phyloP scores from a whole-genome alignment of 106 monocot genomes.

The Narthecium ossifragum region DNA sequence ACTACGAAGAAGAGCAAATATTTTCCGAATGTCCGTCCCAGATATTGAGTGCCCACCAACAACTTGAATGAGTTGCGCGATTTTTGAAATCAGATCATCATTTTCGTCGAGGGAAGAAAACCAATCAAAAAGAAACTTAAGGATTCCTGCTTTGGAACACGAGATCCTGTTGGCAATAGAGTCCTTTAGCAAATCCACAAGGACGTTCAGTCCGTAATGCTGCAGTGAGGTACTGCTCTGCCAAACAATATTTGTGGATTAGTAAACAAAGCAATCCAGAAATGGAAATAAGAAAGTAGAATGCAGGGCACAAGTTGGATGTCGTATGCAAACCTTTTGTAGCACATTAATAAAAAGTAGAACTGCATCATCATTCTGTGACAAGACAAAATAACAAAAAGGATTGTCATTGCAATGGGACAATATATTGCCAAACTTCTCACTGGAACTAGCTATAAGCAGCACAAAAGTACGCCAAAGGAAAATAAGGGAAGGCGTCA shows the following conservation, averaged over 20 bases:
- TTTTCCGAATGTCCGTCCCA: slow-evolving; percentile 90
- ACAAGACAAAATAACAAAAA: slow-evolving; percentile 9
- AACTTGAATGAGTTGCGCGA: slow-evolving; percentile 72
- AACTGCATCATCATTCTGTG: slow-evolving; percentile 96
- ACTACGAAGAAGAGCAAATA: slow-evolving; percentile 82
- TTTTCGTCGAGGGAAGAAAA: slow-evolving; percentile 55
- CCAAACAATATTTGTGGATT: slow-evolving; percentile 36
- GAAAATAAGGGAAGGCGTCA: no score
- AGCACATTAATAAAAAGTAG: slow-evolving; percentile 68
- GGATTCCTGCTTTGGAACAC: slow-evolving; percentile 71
- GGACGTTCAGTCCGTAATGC: slow-evolving; percentile 80
- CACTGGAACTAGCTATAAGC: no score
- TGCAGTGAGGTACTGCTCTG: slow-evolving; percentile 80
- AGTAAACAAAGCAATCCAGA: neutral
- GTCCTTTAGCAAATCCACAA: slow-evolving; percentile 66
- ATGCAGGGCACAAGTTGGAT: neutral
- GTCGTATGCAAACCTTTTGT: slow-evolving; percentile 81
- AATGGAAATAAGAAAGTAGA: neutral
- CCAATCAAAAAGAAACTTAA: slow-evolving; percentile 97
- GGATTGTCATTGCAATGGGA: no score
- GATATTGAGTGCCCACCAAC: slow-evolving; percentile 94
- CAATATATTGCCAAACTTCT: no score
- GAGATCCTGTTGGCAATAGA: slow-evolving; percentile 73
- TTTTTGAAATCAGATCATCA: slow-evolving; percentile 48
- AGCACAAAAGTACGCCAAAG: no score